Percentiles rank a stretch among this genome's conserved stretches.
Evolutionary conservation across 495 filamentous ascomycete genomes (phyloP).

Genomic region (Pyrenula aspistea): DNA sequence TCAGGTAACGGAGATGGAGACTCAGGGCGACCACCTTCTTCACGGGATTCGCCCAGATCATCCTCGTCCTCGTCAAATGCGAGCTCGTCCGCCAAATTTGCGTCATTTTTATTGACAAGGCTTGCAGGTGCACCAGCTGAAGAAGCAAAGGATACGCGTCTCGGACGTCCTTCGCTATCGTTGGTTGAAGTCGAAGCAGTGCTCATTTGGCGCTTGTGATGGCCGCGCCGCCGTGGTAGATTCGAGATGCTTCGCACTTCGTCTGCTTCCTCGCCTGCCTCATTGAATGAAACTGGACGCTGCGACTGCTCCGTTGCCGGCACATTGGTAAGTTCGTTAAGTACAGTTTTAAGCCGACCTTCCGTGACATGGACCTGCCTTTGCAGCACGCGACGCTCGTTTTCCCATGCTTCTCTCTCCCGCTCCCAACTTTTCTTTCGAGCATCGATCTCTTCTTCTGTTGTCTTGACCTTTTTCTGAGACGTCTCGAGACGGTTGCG

Average conservation of each 20-base stretch:
- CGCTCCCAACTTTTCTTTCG: conserved; percentile 64
- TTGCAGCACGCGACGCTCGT: conserved; percentile 69
- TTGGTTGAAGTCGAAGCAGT: background rate
- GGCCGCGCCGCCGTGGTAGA: background rate
- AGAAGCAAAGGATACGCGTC: background rate
- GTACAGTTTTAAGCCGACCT: conserved; percentile 65
- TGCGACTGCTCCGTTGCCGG: conserved; percentile 35
- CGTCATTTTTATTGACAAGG: background rate
- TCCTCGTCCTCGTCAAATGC: conserved; percentile 71
- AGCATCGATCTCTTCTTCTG: conserved; percentile 74
- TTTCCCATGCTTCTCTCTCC: conserved; percentile 74
- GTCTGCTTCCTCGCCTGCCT: background rate
- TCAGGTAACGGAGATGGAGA: conserved; percentile 33
- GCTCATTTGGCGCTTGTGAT: background rate
- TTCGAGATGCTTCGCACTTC: background rate
- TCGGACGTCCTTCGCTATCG: background rate
- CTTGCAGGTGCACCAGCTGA: background rate
- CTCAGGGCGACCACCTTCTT: conserved; percentile 17
- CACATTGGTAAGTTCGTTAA: conserved; percentile 71
- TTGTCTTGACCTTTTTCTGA: conserved; percentile 63
- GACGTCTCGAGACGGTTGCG: conserved; percentile 66
- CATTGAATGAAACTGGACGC: background rate
- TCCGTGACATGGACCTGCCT: conserved; percentile 78
- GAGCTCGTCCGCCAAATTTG: conserved; percentile 70
- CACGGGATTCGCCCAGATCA: conserved; percentile 19